Conservation (phyloP, 1,284 basidiomycete genomes). For the Ustilago trichophora region DNA sequence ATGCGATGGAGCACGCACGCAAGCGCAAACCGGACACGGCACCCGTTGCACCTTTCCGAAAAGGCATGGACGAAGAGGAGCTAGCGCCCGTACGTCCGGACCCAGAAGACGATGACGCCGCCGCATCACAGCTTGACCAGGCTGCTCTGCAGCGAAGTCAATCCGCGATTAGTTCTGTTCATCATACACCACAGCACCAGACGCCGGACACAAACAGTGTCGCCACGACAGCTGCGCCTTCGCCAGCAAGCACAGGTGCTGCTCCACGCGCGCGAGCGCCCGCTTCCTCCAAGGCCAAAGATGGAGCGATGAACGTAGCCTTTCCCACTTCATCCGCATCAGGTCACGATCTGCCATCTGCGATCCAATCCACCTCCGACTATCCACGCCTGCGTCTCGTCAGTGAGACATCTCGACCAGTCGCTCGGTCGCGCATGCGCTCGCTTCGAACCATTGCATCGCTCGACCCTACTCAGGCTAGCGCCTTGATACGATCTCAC, state of each 20-base stretch:
- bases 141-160: not conserved
- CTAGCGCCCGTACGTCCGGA: slow-evolving; percentile 23
- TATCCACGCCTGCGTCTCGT: slow-evolving; percentile 44
- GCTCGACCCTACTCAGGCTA: slow-evolving; percentile 38
- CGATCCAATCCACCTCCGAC: slow-evolving; percentile 44
- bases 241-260: slow-evolving; percentile 3
- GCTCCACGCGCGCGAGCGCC: not conserved
- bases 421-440: slow-evolving; percentile 33
- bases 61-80: slow-evolving; percentile 54
- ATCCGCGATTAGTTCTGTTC: not conserved
- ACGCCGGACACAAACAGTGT: not conserved
- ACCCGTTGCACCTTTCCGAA: slow-evolving; percentile 54
- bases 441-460: slow-evolving; percentile 43
- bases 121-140: slow-evolving; percentile 8
- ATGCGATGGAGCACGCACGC: not conserved
- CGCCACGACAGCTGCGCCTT: not conserved
- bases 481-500: slow-evolving; percentile 32
- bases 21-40: slow-evolving; percentile 22
- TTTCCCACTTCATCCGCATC: slow-evolving; percentile 22
- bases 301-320: slow-evolving; percentile 2
- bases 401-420: slow-evolving; percentile 35
- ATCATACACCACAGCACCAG: slow-evolving; percentile 1
- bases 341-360: slow-evolving; percentile 16
- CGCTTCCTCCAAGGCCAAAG: slow-evolving; percentile 5
- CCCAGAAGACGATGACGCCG: slow-evolving; percentile 31